phyloP scores from a whole-genome alignment of 2,329 filamentous ascomycete species.

The Penicillium sp. region DNA sequence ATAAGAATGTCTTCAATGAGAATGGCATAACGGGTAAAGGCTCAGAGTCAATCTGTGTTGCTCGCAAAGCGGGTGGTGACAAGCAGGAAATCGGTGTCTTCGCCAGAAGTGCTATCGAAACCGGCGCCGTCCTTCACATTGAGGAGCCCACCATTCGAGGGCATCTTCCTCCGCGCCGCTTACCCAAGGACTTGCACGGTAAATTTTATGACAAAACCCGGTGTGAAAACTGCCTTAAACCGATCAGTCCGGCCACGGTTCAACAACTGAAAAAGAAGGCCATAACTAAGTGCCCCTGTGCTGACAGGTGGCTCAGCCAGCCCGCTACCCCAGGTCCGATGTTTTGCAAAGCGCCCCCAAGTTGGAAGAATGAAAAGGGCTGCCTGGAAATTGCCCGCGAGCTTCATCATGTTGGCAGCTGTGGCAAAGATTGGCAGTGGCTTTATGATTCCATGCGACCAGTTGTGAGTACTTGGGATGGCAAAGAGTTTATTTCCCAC shows the following conservation, averaged over 20 bases:
- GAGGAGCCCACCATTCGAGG: conserved; percentile 44
- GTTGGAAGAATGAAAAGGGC: conserved; percentile 1
- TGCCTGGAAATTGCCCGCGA: conserved; percentile 35
- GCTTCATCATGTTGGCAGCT: conserved; percentile 36
- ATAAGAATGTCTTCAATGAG: conserved; percentile 27
- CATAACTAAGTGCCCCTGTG: neutral
- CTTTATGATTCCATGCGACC: conserved; percentile 40
- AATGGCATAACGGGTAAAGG: neutral
- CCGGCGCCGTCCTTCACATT: conserved; percentile 33
- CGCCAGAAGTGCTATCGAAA: conserved; percentile 32
- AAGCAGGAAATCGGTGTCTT: conserved; percentile 31
- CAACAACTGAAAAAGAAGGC: neutral
- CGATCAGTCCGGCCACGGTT: neutral
- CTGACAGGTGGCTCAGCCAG: neutral
- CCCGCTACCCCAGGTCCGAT: conserved; percentile 6
- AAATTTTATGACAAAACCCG: conserved; percentile 1
- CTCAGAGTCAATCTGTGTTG: conserved; percentile 11
- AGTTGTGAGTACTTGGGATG: conserved; percentile 5
- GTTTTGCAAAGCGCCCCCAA: conserved; percentile 18
- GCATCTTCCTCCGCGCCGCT: conserved; percentile 29
- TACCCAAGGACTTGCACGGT: conserved; percentile 10
- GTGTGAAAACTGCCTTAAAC: conserved; percentile 36
- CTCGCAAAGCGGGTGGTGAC: conserved; percentile 5
- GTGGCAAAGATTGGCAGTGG: conserved; percentile 41
- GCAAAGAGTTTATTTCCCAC: conserved; percentile 24